Conservation (phyloP, 1,139 yeast species). For the Debaryomyces udenii region DNA sequence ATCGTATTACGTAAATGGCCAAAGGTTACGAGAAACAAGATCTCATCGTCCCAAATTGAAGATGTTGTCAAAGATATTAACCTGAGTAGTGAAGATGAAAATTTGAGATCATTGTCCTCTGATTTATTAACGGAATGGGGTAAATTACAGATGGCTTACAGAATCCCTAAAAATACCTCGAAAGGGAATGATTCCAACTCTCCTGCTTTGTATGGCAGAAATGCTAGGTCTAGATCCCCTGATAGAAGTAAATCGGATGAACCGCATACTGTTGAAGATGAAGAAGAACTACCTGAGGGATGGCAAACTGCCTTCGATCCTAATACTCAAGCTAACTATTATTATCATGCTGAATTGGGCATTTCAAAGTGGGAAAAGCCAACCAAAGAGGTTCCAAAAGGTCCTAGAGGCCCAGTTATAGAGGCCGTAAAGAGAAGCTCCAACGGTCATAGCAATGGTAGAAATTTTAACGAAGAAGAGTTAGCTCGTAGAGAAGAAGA, state of each 20-base stretch:
- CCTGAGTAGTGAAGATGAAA: constrained; percentile 29
- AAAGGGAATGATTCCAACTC: constrained; percentile 14
- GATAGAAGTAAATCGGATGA: constrained; percentile 14
- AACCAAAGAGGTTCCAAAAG: constrained; percentile 16
- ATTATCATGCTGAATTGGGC: constrained; percentile 52
- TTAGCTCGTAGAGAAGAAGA: constrained; percentile 41
- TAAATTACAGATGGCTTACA: constrained; percentile 73
- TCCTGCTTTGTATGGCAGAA: constrained; percentile 22
- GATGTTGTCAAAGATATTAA: constrained; percentile 55
- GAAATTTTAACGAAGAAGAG: constrained; percentile 18
- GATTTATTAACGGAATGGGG: constrained; percentile 71
- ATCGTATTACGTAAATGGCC: constrained; percentile 76
- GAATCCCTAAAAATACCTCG: constrained; percentile 62
- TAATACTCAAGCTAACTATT: constrained; percentile 47
- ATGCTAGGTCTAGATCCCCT: constrained; percentile 27
- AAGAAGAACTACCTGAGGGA: constrained; percentile 48
- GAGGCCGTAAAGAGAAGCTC: constrained; percentile 2
- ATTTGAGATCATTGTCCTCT: constrained; percentile 40
- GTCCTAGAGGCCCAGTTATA: constrained; percentile 15
- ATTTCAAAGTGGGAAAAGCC: constrained; percentile 67
- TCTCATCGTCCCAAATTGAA: constrained; percentile 79
- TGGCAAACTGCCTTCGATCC: constrained; percentile 57
- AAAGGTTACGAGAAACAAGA: constrained; percentile 75
- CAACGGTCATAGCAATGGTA: constrained; percentile 5
- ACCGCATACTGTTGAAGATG: constrained; percentile 21